These are phyloP conservation scores for Penicillium sp. DNA, from an alignment of 2,329 filamentous ascomycete species.

Conservation along the genomic window DNA sequence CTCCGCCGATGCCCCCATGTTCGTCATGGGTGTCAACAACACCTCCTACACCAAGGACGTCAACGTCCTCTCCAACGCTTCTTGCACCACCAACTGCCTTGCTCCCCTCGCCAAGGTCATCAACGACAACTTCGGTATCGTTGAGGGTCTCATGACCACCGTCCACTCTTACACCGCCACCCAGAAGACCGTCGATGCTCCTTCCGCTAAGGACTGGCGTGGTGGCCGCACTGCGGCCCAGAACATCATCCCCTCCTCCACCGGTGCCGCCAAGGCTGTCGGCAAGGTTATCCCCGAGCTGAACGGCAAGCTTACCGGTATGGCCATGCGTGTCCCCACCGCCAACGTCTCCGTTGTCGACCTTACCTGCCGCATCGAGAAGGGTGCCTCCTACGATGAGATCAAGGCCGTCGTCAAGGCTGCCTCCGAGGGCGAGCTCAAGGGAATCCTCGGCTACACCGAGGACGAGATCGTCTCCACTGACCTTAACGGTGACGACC, in stretches of 20 bases:
- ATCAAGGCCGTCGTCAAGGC: slow-evolving; percentile 93
- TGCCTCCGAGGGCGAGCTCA: slow-evolving; percentile 78
- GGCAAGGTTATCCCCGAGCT: slow-evolving; percentile 98
- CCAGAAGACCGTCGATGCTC: slow-evolving; percentile 98
- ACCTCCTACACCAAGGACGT: slow-evolving; percentile 87
- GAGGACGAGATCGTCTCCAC: slow-evolving; percentile 96
- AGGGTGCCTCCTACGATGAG: slow-evolving; percentile 71
- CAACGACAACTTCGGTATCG: slow-evolving; percentile 95
- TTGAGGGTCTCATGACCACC: slow-evolving; percentile 99
- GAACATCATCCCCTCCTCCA: slow-evolving; percentile 99
- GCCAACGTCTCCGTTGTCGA: slow-evolving; percentile 99
- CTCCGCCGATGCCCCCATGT: slow-evolving; percentile 88
- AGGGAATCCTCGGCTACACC: slow-evolving; percentile 91
- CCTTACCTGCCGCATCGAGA: slow-evolving; percentile 91
- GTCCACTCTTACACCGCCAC: slow-evolving; percentile 99
- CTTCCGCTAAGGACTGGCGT: slow-evolving; percentile 98
- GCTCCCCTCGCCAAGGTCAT: slow-evolving; percentile 99
- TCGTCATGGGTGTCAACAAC: slow-evolving; percentile 99
- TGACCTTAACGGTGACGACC: slow-evolving; percentile 87
- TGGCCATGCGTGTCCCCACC: slow-evolving; percentile 99
- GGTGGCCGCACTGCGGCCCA: slow-evolving; percentile 97
- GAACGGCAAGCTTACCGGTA: slow-evolving; percentile 99
- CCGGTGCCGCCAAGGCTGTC: slow-evolving; percentile 99
- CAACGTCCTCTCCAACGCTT: slow-evolving; percentile 97
- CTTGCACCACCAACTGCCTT: slow-evolving; percentile 99